A percentile compares a stretch with the other conserved stretches of the same genome.
These are phyloP conservation scores for Myxozyma sirexii DNA, from an alignment of 805 yeast genomes.

Conservation along the genomic window DNA sequence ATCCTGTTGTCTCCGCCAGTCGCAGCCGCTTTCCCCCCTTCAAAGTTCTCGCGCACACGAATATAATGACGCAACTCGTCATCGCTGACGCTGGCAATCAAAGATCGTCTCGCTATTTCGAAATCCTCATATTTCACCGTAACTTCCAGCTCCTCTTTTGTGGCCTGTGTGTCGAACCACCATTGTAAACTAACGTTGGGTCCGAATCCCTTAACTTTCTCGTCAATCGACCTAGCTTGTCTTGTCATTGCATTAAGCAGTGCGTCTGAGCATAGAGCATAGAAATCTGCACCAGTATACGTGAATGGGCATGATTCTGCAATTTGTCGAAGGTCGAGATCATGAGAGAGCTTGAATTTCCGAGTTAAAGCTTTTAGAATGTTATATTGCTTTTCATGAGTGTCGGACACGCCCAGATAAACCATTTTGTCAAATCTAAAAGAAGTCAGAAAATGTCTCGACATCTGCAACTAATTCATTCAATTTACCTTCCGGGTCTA, in stretches of 20 bases:
- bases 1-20: neutral
- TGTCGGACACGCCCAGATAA: conserved; percentile 89
- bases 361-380: conserved; percentile 87
- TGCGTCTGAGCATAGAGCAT: conserved; percentile 93
- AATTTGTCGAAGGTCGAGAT: conserved; percentile 60
- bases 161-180: conserved; percentile 88
- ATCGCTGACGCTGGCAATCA: conserved; percentile 82
- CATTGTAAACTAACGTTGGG: conserved; percentile 58
- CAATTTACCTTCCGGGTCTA: conserved; percentile 47
- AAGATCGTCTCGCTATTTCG: conserved; percentile 66
- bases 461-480: neutral
- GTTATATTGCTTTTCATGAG: conserved; percentile 83
- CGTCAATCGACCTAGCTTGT: conserved; percentile 75
- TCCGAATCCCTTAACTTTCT: conserved; percentile 51
- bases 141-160: conserved; percentile 66
- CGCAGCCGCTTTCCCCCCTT: conserved; percentile 49
- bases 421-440: conserved; percentile 95
- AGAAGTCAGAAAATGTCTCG: conserved; percentile 47
- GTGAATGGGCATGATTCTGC: conserved; percentile 80
- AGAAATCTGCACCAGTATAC: conserved; percentile 98
- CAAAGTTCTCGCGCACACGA: conserved; percentile 77
- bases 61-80: conserved; percentile 85
- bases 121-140: conserved; percentile 73
- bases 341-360: conserved; percentile 59
- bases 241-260: conserved; percentile 96